Conservation (phyloP, 1,284 basidiomycete genomes). For the Cutaneotrichosporon dermatis region DNA sequence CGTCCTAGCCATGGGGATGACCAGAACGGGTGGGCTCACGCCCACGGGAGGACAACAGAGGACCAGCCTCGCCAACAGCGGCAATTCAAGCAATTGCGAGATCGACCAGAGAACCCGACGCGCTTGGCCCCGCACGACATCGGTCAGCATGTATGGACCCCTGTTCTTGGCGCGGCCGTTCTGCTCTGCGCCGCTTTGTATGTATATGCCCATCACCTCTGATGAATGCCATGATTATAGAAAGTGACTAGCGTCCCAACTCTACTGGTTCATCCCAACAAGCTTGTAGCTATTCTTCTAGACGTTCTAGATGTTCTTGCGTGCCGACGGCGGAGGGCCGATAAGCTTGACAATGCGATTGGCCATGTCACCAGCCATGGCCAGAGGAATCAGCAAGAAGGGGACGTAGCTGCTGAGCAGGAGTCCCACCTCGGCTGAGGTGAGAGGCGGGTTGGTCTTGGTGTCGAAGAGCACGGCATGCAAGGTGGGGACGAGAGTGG, state of each 20-base stretch:
- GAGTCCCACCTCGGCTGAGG: slow-evolving; percentile 49
- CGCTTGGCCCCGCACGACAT: too few species aligned
- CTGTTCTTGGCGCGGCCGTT: too few species aligned
- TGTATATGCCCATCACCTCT: too few species aligned
- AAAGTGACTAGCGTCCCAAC: too few species aligned
- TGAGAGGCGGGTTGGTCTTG: slow-evolving; percentile 25
- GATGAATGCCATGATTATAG: too few species aligned
- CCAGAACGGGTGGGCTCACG: neutral
- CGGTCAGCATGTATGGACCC: too few species aligned
- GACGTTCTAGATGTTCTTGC: neutral
- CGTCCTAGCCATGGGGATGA: neutral
- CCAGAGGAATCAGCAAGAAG: slow-evolving; percentile 65
- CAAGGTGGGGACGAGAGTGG: slow-evolving; percentile 69
- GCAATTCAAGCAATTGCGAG: too few species aligned
- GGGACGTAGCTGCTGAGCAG: slow-evolving; percentile 70
- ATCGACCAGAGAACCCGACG: too few species aligned
- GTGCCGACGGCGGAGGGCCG: neutral
- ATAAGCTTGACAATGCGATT: slow-evolving; percentile 26
- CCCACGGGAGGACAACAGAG: neutral
- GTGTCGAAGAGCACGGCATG: slow-evolving; percentile 55
- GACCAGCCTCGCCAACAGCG: too few species aligned
- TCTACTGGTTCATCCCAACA: too few species aligned
- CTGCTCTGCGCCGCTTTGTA: too few species aligned
- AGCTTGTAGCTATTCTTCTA: too few species aligned
- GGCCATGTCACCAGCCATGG: slow-evolving; percentile 68